Evolutionary conservation across 2,329 filamentous ascomycete genomes (phyloP).

Genomic region (Beauveria asiatica): DNA sequence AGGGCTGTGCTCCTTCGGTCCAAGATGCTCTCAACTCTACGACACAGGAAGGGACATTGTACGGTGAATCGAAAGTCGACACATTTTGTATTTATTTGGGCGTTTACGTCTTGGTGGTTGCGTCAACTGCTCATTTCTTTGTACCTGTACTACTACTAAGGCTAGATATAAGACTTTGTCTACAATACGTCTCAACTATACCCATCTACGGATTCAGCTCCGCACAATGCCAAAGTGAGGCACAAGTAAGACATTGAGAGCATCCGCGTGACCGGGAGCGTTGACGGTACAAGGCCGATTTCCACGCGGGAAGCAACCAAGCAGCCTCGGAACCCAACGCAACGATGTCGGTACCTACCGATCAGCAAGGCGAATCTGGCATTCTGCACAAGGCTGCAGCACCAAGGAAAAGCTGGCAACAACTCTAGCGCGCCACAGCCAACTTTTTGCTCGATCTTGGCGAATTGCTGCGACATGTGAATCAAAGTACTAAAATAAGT

Average conservation of each 20-base stretch:
- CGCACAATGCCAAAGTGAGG: neutral
- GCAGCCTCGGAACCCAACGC: too few species aligned
- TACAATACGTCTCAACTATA: constrained; percentile 4
- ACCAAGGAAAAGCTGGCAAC: too few species aligned
- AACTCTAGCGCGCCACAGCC: too few species aligned
- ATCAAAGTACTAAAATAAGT: too few species aligned
- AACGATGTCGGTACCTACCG: neutral
- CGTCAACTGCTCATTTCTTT: constrained; percentile 10
- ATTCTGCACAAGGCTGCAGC: too few species aligned
- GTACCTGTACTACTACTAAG: constrained; percentile 10
- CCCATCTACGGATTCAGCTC: neutral
- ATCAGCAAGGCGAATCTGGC: neutral
- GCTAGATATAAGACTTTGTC: constrained; percentile 10
- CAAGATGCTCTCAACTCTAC: constrained; percentile 1
- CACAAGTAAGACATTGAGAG: neutral
- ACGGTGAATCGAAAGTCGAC: neutral
- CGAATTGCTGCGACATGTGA: too few species aligned
- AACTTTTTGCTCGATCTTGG: too few species aligned
- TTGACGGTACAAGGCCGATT: neutral
- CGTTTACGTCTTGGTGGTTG: constrained; percentile 9
- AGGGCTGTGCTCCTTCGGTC: neutral
- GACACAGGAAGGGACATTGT: neutral
- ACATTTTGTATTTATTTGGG: constrained; percentile 6
- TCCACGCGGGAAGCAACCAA: neutral
- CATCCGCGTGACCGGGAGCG: neutral